Evolutionary conservation across 805 yeast species (phyloP).

Genomic region (Spathaspora hagerdaliae): DNA sequence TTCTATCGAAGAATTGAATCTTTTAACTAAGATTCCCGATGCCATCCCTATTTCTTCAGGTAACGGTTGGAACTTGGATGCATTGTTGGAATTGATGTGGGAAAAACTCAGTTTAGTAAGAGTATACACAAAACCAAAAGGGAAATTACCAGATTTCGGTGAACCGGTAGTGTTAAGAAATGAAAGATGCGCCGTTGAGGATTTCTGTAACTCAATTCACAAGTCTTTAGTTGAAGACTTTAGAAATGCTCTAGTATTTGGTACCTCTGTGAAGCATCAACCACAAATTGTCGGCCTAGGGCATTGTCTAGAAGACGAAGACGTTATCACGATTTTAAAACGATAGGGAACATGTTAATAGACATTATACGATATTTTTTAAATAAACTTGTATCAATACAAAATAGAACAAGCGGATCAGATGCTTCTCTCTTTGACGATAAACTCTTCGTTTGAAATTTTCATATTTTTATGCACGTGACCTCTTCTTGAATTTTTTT

Average conservation of each 20-base stretch:
- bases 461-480: too few species aligned
- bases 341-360: constrained; percentile 29
- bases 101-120: constrained; percentile 83
- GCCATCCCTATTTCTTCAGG: constrained; percentile 97
- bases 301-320: constrained; percentile 89
- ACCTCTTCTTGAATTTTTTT: too few species aligned
- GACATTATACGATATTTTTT: neutral
- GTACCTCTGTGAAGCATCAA: constrained; percentile 94
- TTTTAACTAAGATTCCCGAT: constrained; percentile 87
- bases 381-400: too few species aligned
- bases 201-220: constrained; percentile 95
- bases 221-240: constrained; percentile 91
- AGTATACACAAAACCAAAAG: constrained; percentile 97
- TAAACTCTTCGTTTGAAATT: too few species aligned
- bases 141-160: constrained; percentile 84
- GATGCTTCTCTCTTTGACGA: too few species aligned
- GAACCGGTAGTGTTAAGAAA: constrained; percentile 92
- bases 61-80: constrained; percentile 95
- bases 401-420: too few species aligned
- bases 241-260: constrained; percentile 88
- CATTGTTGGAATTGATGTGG: constrained; percentile 94
- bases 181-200: constrained; percentile 83
- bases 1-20: constrained; percentile 87
- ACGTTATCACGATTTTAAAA: constrained; percentile 92
- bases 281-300: constrained; percentile 92